A percentile compares a stretch with the other conserved stretches of the same genome.
These are phyloP conservation scores for Ceratocystis alfenasii DNA, from an alignment of 2,329 filamentous ascomycete species.

Conservation along the genomic window DNA sequence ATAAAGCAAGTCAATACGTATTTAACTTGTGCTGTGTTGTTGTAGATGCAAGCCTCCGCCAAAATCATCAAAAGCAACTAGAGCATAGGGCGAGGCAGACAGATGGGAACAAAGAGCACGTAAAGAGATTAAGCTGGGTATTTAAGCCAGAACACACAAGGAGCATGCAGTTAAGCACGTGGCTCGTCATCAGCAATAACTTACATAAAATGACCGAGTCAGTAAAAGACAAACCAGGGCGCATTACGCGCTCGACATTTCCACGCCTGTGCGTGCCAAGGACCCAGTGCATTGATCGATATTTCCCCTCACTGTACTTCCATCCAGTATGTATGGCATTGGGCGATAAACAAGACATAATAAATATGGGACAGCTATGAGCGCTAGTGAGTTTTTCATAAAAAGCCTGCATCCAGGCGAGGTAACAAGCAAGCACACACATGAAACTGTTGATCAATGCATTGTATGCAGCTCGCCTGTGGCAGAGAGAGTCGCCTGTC, in stretches of 20 bases:
- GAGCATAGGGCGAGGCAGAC: background rate
- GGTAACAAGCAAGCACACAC: background rate
- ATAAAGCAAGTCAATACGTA: background rate
- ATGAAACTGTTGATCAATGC: background rate
- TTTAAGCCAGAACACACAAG: no score
- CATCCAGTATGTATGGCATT: no score
- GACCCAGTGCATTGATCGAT: no score
- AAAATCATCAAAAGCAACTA: background rate
- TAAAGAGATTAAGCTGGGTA: background rate
- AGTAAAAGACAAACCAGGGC: background rate
- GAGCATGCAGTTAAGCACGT: background rate
- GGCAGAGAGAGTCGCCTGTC: background rate
- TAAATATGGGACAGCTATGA: background rate
- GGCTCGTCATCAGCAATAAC: background rate
- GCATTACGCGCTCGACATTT: no score
- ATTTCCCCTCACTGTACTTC: no score
- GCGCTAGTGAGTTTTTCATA: background rate
- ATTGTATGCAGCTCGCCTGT: slow-evolving; percentile 10
- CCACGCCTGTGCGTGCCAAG: background rate
- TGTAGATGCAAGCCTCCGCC: background rate
- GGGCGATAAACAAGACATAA: no score
- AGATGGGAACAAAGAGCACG: background rate
- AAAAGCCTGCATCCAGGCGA: background rate
- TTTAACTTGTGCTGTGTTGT: background rate
- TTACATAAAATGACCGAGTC: background rate